phyloP scores from a whole-genome alignment of 306 rosid species.

The Cucurbita moschata region DNA sequence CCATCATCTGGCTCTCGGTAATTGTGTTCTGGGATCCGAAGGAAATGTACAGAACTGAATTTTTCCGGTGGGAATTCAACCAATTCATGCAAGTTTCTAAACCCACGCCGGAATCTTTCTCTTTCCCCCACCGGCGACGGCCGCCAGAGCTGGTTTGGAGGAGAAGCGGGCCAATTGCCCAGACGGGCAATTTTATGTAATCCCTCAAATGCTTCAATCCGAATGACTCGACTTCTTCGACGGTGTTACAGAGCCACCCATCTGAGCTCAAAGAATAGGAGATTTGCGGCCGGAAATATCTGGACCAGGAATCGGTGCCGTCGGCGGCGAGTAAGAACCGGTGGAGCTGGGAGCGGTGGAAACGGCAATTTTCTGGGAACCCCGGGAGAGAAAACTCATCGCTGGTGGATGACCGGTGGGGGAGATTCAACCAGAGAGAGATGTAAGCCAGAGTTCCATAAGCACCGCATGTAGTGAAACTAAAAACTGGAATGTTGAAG shows the following conservation, averaged over 20 bases:
- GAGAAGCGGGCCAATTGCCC: constrained; percentile 46
- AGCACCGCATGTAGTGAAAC: constrained; percentile 55
- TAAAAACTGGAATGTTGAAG: constrained; percentile 17
- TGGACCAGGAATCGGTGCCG: constrained; percentile 47
- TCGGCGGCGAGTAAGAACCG: constrained; percentile 28
- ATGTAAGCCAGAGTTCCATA: constrained; percentile 51
- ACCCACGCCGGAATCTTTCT: constrained; percentile 32
- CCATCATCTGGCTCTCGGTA: constrained; percentile 44
- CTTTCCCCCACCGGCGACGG: constrained; percentile 27
- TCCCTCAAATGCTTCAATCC: constrained; percentile 43
- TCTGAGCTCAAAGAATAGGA: constrained; percentile 19
- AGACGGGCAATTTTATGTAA: constrained; percentile 22
- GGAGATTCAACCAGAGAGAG: constrained; percentile 53
- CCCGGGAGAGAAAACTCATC: constrained; percentile 44
- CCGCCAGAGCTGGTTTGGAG: neutral
- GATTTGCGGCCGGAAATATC: constrained; percentile 25
- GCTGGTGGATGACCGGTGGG: constrained; percentile 27
- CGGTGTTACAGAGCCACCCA: constrained; percentile 60
- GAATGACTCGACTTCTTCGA: constrained; percentile 40
- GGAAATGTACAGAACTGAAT: constrained; percentile 52
- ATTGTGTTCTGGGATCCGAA: constrained; percentile 85
- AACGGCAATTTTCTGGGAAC: constrained; percentile 35
- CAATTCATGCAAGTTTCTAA: constrained; percentile 33
- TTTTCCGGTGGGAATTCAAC: constrained; percentile 24
- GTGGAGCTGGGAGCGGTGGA: constrained; percentile 36